Conservation (phyloP, 2,329 filamentous ascomycete genomes). For the Alternaria sp. region DNA sequence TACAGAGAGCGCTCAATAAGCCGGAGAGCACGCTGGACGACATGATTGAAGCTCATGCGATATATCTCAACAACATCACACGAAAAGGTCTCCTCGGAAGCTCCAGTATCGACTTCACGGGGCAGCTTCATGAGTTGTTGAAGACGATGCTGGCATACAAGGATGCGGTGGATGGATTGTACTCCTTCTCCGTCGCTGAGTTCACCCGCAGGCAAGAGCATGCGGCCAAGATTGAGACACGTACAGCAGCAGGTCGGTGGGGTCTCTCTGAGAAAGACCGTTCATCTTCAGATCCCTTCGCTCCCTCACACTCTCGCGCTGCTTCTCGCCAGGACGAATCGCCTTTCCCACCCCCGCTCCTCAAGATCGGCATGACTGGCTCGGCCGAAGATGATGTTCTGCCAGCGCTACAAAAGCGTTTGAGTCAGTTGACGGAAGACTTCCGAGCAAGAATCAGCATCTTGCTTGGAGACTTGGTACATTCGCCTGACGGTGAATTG, state of each 20-base stretch:
- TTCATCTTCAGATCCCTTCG: constrained; percentile 32
- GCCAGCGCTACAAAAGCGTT: constrained; percentile 74
- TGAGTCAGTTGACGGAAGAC: constrained; percentile 73
- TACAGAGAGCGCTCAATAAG: constrained; percentile 81
- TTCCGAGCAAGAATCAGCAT: constrained; percentile 81
- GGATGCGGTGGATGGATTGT: constrained; percentile 90
- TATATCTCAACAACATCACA: constrained; percentile 91
- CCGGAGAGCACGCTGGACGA: constrained; percentile 93
- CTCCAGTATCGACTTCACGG: constrained; percentile 74
- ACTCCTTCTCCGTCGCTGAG: constrained; percentile 92
- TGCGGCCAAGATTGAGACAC: constrained; percentile 72
- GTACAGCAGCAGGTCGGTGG: constrained; percentile 69
- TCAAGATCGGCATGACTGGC: constrained; percentile 43
- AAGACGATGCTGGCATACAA: constrained; percentile 94
- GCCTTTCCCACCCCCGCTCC: constrained; percentile 52
- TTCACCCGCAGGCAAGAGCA: constrained; percentile 90
- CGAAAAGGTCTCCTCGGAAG: constrained; percentile 93
- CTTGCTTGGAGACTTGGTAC: constrained; percentile 85
- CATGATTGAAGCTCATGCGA: constrained; percentile 87
- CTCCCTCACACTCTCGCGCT: constrained; percentile 20
- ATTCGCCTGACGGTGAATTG: constrained; percentile 94
- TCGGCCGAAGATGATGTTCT: constrained; percentile 68
- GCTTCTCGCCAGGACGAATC: constrained; percentile 45
- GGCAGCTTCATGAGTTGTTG: constrained; percentile 89
- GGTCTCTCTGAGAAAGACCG: constrained; percentile 63